A percentile compares a stretch with the other conserved stretches of the same genome.
Evolutionary conservation across 2,329 filamentous ascomycete genomes (phyloP).

Genomic region (Rutstroemia sp.): DNA sequence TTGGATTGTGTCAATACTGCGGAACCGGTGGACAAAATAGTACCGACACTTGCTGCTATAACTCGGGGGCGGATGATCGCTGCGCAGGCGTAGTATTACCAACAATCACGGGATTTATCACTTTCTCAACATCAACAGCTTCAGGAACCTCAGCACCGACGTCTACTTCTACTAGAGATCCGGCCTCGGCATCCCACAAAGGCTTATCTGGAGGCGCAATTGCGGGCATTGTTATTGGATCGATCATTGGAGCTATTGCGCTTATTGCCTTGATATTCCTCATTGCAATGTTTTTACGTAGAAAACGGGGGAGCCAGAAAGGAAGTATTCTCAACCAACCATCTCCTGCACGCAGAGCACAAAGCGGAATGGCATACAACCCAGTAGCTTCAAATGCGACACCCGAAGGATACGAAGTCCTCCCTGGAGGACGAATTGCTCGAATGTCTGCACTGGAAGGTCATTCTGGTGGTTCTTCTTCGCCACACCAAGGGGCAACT

Average conservation of each 20-base stretch:
- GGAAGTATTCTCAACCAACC: slow-evolving; percentile 86
- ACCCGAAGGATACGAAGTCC: slow-evolving; percentile 56
- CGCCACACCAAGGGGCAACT: slow-evolving; percentile 25
- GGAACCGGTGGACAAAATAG: slow-evolving; percentile 76
- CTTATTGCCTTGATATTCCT: slow-evolving; percentile 63
- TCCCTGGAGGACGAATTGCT: slow-evolving; percentile 83
- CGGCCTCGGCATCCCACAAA: slow-evolving; percentile 15
- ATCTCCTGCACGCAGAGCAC: slow-evolving; percentile 55
- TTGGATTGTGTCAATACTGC: slow-evolving; percentile 85
- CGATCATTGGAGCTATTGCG: slow-evolving; percentile 61
- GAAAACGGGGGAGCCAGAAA: slow-evolving; percentile 50
- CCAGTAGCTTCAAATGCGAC: slow-evolving; percentile 30
- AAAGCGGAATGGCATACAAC: slow-evolving; percentile 35
- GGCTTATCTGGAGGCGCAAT: slow-evolving; percentile 78
- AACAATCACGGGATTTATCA: slow-evolving; percentile 61
- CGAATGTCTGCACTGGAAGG: slow-evolving; percentile 92
- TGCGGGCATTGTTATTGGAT: slow-evolving; percentile 82
- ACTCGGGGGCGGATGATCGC: slow-evolving; percentile 62
- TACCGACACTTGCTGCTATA: slow-evolving; percentile 92
- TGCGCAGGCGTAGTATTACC: slow-evolving; percentile 76
- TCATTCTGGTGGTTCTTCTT: slow-evolving; percentile 55
- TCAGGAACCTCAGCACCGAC: slow-evolving; percentile 32
- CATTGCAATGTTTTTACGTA: slow-evolving; percentile 39
- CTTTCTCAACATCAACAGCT: slow-evolving; percentile 45
- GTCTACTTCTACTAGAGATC: slow-evolving; percentile 12